Evolutionary conservation across 805 yeast genomes (phyloP), one percentile per base, ranked within the genome.

Genomic region (Yarrowia hollandica): DNA sequence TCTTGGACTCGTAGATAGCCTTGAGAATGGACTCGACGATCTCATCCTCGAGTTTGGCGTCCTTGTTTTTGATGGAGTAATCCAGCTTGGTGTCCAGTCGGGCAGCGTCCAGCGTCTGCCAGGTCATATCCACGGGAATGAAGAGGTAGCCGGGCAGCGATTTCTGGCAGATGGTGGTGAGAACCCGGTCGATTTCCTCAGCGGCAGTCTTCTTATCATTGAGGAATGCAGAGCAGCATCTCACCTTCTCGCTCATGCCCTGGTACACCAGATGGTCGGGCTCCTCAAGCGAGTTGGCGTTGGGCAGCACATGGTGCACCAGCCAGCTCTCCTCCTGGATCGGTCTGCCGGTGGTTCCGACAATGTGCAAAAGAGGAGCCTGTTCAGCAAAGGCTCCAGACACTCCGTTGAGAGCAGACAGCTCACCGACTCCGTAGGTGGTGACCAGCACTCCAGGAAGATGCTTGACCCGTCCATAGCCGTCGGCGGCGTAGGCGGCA

Each of bases 341-440:
- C 59, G 73, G 69, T 50, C 75, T 70, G 37, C 75, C 69, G 6
- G 90, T 83, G 61, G 88, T 83, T 35, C 97, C 97, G 15, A 90
- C 96, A 64, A 90, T 84, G 72, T 89, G 96, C 60, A 90, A 75
- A 2, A 90, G 74, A 6, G 94, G 94, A 39, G 85, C 85, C 64
- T 77, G 81, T 72, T 90, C 97, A 30, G 96, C 86, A 74, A 80
- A 85, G 0, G 96, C 82, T 52, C 96, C 96, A 28, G 90, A 77
- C 59, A 88, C 74, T 48, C 95, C 96, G 72, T 89, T 89, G 62
- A 89, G 67, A 2, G 96, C 95, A 61, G 90, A 82, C 62, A 89
- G 77, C 70, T 90, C 96, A 60, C 97, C 97, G 15, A 90, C 97
- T 54, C 96, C 97, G 71, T 78, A 88, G 4, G 97, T 90, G 56